Conservation (phyloP, 2,329 filamentous ascomycete species). For the Emmonsiellopsis sp. region DNA sequence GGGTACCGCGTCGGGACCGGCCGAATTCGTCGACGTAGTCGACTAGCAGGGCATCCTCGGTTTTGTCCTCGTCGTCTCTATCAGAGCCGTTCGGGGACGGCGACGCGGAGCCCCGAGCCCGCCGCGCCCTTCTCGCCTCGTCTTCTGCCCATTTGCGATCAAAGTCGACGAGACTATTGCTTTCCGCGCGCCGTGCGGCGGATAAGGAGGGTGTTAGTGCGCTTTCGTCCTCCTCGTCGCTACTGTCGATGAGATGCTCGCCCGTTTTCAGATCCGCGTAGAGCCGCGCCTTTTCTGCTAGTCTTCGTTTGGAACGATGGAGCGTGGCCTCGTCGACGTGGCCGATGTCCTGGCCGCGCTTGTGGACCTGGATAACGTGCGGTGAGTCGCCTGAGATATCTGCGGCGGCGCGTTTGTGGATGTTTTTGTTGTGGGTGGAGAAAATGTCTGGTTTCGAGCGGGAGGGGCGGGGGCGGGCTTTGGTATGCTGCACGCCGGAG, state of each 20-base stretch:
- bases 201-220: constrained; percentile 16
- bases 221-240: constrained; percentile 19
- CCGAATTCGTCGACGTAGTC: constrained; percentile 92
- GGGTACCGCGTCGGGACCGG: constrained; percentile 64
- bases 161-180: constrained; percentile 70
- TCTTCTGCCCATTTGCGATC: constrained; percentile 88
- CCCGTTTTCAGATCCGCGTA: constrained; percentile 88
- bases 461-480: constrained; percentile 33
- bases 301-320: constrained; percentile 63
- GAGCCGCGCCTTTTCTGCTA: constrained; percentile 81
- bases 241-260: constrained; percentile 54
- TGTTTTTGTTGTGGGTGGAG: constrained; percentile 52
- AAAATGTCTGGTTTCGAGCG: constrained; percentile 60
- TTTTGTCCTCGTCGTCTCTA: constrained; percentile 28
- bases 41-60: constrained; percentile 53
- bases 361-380: constrained; percentile 51
- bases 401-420: constrained; percentile 52
- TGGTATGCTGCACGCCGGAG: constrained; percentile 34
- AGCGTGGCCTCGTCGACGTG: constrained; percentile 47
- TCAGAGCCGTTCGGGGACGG: constrained; percentile 31
- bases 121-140: constrained; percentile 29
- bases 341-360: constrained; percentile 50
- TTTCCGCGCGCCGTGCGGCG: constrained; percentile 10
- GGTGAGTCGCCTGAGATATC: constrained; percentile 48
- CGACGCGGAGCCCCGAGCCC: constrained; percentile 16